Evolutionary conservation across 1,284 basidiomycete species (phyloP).

Genomic region (Ustilago hordei): DNA sequence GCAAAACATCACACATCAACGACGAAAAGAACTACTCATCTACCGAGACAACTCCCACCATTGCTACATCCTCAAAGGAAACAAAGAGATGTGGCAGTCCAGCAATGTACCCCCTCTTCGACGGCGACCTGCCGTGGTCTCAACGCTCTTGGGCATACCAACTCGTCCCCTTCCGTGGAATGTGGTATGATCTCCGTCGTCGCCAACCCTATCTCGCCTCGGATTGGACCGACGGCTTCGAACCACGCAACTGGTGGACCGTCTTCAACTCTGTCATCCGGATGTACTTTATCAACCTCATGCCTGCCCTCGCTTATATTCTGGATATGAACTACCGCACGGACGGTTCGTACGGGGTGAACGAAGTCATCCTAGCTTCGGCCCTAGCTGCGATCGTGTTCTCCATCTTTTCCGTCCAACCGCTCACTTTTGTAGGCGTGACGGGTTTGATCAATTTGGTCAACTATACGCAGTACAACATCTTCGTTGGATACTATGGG

Average conservation of each 20-base stretch:
- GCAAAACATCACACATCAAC: constrained; percentile 6
- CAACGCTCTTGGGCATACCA: constrained; percentile 64
- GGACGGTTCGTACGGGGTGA: constrained; percentile 86
- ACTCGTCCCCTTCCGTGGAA: constrained; percentile 76
- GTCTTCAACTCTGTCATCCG: constrained; percentile 54
- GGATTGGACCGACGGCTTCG: constrained; percentile 62
- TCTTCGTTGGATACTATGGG: constrained; percentile 64
- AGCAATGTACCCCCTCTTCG: constrained; percentile 37
- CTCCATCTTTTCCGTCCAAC: constrained; percentile 88
- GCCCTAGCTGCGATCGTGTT: constrained; percentile 90
- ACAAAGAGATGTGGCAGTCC: constrained; percentile 5
- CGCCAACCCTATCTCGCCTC: constrained; percentile 78
- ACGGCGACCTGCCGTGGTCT: constrained; percentile 63
- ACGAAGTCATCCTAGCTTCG: constrained; percentile 76
- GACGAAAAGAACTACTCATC: neutral
- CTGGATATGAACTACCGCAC: constrained; percentile 89
- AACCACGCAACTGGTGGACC: constrained; percentile 56
- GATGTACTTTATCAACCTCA: constrained; percentile 73
- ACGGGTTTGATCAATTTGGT: constrained; percentile 76
- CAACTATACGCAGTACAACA: constrained; percentile 68
- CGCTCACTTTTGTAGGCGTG: constrained; percentile 91
- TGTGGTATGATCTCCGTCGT: constrained; percentile 80
- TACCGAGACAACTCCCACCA: neutral
- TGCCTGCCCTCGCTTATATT: constrained; percentile 92
- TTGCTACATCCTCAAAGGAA: neutral